Base-by-base conservation (phyloP, 495 filamentous ascomycete species). In the Podospora conica region DNA sequence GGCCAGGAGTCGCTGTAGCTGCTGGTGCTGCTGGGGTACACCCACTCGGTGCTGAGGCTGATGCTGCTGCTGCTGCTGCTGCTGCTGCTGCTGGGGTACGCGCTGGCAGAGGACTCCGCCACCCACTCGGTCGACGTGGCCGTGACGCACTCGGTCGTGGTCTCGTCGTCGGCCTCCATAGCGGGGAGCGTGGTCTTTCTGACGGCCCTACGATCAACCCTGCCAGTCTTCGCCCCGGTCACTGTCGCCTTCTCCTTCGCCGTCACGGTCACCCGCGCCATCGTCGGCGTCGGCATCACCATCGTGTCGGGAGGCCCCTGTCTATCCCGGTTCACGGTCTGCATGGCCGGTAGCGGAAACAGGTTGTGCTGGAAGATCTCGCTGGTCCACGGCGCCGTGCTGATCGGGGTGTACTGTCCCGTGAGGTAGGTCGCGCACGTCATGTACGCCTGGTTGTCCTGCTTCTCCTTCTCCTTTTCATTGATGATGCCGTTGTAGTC, bases 271-370 rank as follows among this genome's bases (percentile, higher is more conserved):
- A n/a, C n/a, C n/a, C n/a, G n/a, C n/a, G n/a, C n/a, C n/a, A n/a
- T n/a, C n/a, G n/a, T n/a, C 15, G 18, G 40, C 40, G 40, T 48
- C 18, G 40, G 15, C 18, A 18, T 48, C 18, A 18, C 40, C 40
- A 48, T 48, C 15, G 40, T 18, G 11, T 15, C 15, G 40, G 40
- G 40, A 48, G 40, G 62, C n/a, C 23, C 24, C 15, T 66, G 31
- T 61, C 58, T 15, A 11, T 61, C n/a, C 1, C 33, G 11, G 20
- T 48, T 48, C 40, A n/a, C 53, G 20, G 60, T 64, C 31, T 69
- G 64, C 27, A 69, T 60, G 5, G 59, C 60, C 2, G 67, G 64
- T 20, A 40, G 53, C 1, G 67, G 67, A 20, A 66, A 61, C 40
- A 48, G 7, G 40, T 48, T 48, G 40, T 48, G 18, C 15, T 48